phyloP scores from a whole-genome alignment of 441 rosid genomes.

The Croton setiger region DNA sequence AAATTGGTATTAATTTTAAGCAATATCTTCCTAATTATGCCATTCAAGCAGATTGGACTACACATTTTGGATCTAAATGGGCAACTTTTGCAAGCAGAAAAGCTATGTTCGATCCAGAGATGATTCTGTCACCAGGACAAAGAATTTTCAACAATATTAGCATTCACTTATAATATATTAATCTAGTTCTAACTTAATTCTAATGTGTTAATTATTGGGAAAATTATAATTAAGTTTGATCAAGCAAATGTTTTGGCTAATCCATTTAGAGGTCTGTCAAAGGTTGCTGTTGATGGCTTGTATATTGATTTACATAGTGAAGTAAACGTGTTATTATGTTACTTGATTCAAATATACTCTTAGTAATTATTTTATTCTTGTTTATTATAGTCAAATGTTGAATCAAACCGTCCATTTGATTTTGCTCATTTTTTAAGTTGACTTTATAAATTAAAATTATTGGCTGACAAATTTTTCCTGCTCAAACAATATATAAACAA shows the following conservation, averaged over 20 bases:
- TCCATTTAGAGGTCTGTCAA: neutral
- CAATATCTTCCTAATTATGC: conserved; percentile 57
- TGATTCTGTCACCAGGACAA: conserved; percentile 78
- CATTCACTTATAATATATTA: too few relatives aligned
- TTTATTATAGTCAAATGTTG: neutral
- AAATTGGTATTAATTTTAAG: conserved; percentile 44
- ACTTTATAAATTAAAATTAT: neutral
- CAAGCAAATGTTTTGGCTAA: too few relatives aligned
- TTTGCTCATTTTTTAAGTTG: neutral
- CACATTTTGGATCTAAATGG: conserved; percentile 83
- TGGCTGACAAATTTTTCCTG: neutral
- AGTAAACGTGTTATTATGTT: neutral
- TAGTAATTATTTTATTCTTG: neutral
- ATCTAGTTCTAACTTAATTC: too few relatives aligned
- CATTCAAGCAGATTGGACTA: conserved; percentile 50
- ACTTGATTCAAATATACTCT: too few relatives aligned
- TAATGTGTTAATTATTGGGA: too few relatives aligned
- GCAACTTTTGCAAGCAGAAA: conserved; percentile 41
- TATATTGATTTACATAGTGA: neutral
- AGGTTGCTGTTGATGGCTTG: neutral
- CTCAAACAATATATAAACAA: neutral
- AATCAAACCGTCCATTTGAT: neutral
- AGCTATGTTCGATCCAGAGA: conserved; percentile 64
- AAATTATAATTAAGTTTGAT: too few relatives aligned
- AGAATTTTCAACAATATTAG: conserved; percentile 46